A percentile compares a stretch with the other conserved stretches of the same genome.
Conservation (phyloP, 2,329 filamentous ascomycete species). For the Ambrosiella beaveri region DNA sequence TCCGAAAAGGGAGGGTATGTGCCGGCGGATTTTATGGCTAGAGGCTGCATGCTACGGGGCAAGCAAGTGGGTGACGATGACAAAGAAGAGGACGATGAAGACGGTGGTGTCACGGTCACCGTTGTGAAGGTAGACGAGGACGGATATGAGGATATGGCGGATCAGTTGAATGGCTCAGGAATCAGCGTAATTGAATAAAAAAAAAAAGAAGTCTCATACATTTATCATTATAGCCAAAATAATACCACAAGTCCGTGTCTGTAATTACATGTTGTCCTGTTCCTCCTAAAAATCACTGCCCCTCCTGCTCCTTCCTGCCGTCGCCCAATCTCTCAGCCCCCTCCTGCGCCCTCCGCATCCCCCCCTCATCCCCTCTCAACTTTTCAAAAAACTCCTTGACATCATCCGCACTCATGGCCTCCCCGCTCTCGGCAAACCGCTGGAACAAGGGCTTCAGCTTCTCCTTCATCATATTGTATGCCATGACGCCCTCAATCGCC, state of each 20-base stretch:
- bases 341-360: constrained; percentile 43
- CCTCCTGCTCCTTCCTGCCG: constrained; percentile 30
- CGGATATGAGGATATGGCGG: no score
- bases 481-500: constrained; percentile 94
- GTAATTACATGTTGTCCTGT: not conserved
- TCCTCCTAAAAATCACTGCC: constrained; percentile 20
- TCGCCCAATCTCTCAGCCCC: constrained; percentile 27
- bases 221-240: not conserved
- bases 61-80: no score
- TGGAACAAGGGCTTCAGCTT: constrained; percentile 89
- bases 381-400: constrained; percentile 95
- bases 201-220: not conserved
- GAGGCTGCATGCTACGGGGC: no score
- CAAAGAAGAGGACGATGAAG: no score
- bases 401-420: constrained; percentile 80
- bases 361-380: constrained; percentile 70
- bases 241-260: not conserved
- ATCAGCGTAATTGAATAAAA: not conserved
- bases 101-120: no score
- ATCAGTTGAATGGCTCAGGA: no score
- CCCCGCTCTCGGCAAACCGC: constrained; percentile 80
- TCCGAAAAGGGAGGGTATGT: not conserved
- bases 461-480: constrained; percentile 90
- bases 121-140: no score
- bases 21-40: no score